These are phyloP conservation scores for Tetrapisispora arboricola DNA, from an alignment of 805 yeast species.

Conservation along the genomic window DNA sequence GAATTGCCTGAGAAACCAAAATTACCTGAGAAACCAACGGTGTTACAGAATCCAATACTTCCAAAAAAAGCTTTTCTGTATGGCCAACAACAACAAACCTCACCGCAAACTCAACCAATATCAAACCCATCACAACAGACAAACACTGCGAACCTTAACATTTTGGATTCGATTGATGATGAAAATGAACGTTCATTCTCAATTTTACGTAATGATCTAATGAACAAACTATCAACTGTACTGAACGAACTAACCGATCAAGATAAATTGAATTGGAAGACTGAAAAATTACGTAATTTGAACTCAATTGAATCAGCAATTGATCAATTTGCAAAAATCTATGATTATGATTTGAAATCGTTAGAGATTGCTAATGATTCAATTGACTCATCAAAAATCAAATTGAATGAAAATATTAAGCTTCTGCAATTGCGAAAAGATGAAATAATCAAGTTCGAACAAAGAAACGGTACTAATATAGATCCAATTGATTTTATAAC, in stretches of 20 bases:
- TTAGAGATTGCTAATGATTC: slow-evolving; percentile 18
- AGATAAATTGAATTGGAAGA: slow-evolving; percentile 4
- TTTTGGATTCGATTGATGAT: slow-evolving; percentile 7
- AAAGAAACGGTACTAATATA: slow-evolving; percentile 19
- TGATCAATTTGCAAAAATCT: slow-evolving; percentile 30
- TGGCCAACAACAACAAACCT: background rate
- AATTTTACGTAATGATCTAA: slow-evolving; percentile 11
- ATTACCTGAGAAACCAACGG: background rate
- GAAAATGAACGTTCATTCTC: background rate
- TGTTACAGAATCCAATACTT: background rate
- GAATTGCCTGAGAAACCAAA: background rate
- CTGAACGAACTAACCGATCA: slow-evolving; percentile 7
- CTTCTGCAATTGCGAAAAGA: slow-evolving; percentile 15
- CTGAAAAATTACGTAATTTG: background rate
- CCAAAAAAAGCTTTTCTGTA: no score
- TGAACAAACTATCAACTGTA: slow-evolving; percentile 7
- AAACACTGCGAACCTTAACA: no score
- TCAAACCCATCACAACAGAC: no score
- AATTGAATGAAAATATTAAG: background rate
- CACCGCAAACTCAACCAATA: background rate
- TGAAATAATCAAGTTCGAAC: slow-evolving; percentile 16
- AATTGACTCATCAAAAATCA: background rate
- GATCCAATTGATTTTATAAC: slow-evolving; percentile 36
- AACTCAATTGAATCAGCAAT: slow-evolving; percentile 26
- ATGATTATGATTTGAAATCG: slow-evolving; percentile 27